These are phyloP conservation scores for Xylaria bambusicola DNA, from an alignment of 495 filamentous ascomycete species.

Conservation along the genomic window DNA sequence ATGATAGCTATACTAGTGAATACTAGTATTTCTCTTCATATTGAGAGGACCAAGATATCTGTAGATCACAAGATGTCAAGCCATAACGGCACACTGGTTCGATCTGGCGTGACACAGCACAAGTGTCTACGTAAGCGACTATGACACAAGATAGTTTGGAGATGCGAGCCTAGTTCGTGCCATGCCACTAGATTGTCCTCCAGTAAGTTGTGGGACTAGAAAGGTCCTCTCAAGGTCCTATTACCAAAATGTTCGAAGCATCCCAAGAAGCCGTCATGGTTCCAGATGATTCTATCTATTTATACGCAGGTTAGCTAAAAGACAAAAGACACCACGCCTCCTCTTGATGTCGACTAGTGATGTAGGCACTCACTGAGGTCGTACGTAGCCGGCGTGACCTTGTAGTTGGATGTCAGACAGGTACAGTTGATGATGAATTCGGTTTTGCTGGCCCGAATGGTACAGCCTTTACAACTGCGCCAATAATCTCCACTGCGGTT, in stretches of 20 bases:
- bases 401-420: constrained; percentile 20
- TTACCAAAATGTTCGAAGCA: constrained; percentile 35
- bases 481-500: constrained; percentile 31
- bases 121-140: neutral
- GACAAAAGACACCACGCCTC: neutral
- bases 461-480: constrained; percentile 31
- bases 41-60: neutral
- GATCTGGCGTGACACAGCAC: neutral
- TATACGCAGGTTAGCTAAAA: neutral
- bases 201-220: constrained; percentile 10
- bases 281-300: constrained; percentile 32
- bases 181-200: neutral
- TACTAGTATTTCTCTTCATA: neutral
- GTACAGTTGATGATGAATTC: constrained; percentile 29
- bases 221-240: constrained; percentile 32
- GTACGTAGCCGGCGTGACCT: constrained; percentile 17
- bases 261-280: constrained; percentile 31
- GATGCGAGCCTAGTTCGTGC: neutral
- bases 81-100: too few relatives aligned
- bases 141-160: neutral
- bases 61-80: neutral
- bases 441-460: constrained; percentile 18
- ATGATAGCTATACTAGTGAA: neutral
- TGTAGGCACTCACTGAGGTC: constrained; percentile 32
- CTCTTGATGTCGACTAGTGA: neutral